Percentiles rank a stretch among this genome's conserved stretches.
These are phyloP conservation scores for Syncephalastrum racemosum DNA, from an alignment of 371 early-diverging fungal genomes.

Conservation along the genomic window DNA sequence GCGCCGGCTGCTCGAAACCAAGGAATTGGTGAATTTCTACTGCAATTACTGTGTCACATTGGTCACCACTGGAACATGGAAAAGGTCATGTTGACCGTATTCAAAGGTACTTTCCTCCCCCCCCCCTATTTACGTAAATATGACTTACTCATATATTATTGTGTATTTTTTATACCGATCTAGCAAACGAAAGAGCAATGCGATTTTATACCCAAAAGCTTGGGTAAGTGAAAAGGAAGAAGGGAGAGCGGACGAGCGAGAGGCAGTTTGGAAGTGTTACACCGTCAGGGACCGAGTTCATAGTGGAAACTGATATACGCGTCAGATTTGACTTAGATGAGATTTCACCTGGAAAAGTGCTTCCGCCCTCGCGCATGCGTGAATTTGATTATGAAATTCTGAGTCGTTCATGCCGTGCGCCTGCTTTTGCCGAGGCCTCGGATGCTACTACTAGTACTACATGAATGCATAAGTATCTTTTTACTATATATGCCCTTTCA, in stretches of 20 bases:
- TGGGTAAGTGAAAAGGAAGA: constrained; percentile 32
- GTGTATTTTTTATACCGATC: constrained; percentile 4
- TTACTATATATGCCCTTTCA: no score
- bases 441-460: no score
- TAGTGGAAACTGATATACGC: constrained; percentile 1
- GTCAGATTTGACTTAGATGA: constrained; percentile 58
- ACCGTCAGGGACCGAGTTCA: background rate
- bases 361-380: constrained; percentile 46
- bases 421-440: no score
- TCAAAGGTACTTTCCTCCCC: constrained; percentile 64
- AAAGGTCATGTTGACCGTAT: constrained; percentile 67
- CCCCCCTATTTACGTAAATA: background rate
- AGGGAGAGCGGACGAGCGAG: no score
- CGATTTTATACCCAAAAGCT: constrained; percentile 54
- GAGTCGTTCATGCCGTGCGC: constrained; percentile 15
- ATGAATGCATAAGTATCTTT: no score
- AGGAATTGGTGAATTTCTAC: constrained; percentile 57
- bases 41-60: constrained; percentile 45
- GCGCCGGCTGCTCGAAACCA: constrained; percentile 33
- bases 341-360: constrained; percentile 58
- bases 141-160: background rate
- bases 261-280: no score
- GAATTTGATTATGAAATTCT: constrained; percentile 62
- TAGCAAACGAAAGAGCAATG: constrained; percentile 56
- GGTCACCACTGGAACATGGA: constrained; percentile 56